phyloP scores from a whole-genome alignment of 768 basidiomycete species.

The Mycena haematopus region DNA sequence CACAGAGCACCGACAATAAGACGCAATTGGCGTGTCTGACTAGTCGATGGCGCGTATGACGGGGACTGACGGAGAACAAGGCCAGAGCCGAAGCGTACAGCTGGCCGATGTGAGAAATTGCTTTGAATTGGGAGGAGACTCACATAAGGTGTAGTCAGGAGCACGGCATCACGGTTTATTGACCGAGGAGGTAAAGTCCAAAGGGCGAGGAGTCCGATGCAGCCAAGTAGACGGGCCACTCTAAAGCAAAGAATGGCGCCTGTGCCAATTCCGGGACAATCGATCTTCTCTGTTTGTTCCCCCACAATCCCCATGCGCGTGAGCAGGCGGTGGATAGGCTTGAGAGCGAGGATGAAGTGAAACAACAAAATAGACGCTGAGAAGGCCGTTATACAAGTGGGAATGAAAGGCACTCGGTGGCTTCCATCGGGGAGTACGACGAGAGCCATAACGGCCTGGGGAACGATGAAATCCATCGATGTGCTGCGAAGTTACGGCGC shows the following conservation, averaged over 20 bases:
- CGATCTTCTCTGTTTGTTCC: neutral
- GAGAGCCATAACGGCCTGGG: too few species aligned
- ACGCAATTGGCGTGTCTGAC: constrained; percentile 54
- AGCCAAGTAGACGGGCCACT: constrained; percentile 50
- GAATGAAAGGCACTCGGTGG: too few species aligned
- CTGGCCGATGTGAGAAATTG: constrained; percentile 31
- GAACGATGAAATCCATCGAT: too few species aligned
- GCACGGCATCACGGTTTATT: constrained; percentile 18
- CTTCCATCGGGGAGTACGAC: too few species aligned
- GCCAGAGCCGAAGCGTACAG: constrained; percentile 51
- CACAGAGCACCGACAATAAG: constrained; percentile 50
- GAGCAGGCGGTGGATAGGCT: neutral
- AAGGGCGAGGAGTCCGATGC: constrained; percentile 53
- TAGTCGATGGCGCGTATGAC: constrained; percentile 41
- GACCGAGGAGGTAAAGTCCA: constrained; percentile 45
- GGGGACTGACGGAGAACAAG: constrained; percentile 44
- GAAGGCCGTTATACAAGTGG: neutral
- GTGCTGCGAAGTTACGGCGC: too few species aligned
- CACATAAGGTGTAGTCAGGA: constrained; percentile 25
- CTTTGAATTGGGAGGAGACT: neutral
- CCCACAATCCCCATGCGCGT: neutral
- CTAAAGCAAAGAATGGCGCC: constrained; percentile 51
- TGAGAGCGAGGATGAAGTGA: neutral
- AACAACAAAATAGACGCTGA: constrained; percentile 12
- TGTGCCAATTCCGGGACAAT: constrained; percentile 2